These are phyloP conservation scores for Microdochium nivale DNA, from an alignment of 2,329 filamentous ascomycete species.

Conservation along the genomic window DNA sequence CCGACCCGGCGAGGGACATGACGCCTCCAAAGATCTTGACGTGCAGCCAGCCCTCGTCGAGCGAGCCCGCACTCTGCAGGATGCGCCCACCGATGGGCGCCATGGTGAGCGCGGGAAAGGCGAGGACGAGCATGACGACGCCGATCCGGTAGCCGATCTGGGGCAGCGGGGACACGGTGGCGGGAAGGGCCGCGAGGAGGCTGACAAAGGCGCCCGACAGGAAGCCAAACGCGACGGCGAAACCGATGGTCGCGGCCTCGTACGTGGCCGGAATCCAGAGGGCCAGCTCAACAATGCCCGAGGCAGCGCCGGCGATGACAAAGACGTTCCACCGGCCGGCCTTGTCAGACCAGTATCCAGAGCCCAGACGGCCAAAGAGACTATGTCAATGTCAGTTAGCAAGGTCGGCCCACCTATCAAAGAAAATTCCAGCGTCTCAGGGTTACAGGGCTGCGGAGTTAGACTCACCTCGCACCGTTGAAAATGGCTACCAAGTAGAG, in stretches of 20 bases:
- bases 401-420: not conserved
- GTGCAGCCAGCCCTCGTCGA: not conserved
- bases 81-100: slow-evolving; percentile 1
- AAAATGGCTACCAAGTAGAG: slow-evolving; percentile 48
- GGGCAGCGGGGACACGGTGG: not conserved
- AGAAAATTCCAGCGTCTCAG: not conserved
- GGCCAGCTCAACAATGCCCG: not conserved
- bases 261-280: not conserved
- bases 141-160: slow-evolving; percentile 1
- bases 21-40: slow-evolving; percentile 1
- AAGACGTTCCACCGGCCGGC: not conserved
- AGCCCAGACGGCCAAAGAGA: not conserved
- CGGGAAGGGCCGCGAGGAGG: not conserved
- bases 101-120: slow-evolving; percentile 1
- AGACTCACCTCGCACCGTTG: slow-evolving; percentile 29
- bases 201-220: slow-evolving; percentile 1
- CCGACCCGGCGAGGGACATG: not conserved
- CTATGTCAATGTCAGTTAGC: not conserved
- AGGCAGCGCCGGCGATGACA: not conserved
- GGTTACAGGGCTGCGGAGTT: not conserved
- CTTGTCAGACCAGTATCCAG: not conserved
- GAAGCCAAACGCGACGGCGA: slow-evolving; percentile 1
- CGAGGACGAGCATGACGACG: slow-evolving; percentile 1
- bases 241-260: not conserved
- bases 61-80: not conserved